Evolutionary conservation across 2,329 filamentous ascomycete genomes (phyloP).

Genomic region (Davidsoniella eucalypti): DNA sequence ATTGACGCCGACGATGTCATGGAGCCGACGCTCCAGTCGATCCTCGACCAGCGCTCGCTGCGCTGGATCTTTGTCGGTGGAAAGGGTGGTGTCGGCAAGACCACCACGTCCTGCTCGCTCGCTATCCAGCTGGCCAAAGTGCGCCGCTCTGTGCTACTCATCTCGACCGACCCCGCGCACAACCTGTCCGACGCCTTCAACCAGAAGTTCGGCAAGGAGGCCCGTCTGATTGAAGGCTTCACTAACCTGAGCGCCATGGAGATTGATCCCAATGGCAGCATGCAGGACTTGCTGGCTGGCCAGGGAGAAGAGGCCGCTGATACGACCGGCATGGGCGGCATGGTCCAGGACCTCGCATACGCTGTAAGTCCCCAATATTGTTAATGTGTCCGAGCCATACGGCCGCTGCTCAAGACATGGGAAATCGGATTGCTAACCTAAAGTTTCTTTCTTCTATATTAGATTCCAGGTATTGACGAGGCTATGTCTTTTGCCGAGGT

Average conservation of each 20-base stretch:
- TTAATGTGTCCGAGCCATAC: too few relatives aligned
- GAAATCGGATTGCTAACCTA: neutral
- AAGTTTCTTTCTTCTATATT: conserved; percentile 1
- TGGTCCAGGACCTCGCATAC: conserved; percentile 98
- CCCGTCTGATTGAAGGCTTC: conserved; percentile 79
- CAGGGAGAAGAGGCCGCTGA: conserved; percentile 53
- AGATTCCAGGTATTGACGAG: conserved; percentile 98
- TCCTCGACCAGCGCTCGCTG: conserved; percentile 86
- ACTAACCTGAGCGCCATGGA: conserved; percentile 95
- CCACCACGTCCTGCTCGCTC: conserved; percentile 95
- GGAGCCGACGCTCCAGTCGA: conserved; percentile 83
- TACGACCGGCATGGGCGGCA: conserved; percentile 59
- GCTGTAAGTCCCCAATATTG: conserved; percentile 42
- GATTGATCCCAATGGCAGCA: conserved; percentile 94
- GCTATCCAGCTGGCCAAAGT: conserved; percentile 94
- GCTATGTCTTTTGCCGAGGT: conserved; percentile 99
- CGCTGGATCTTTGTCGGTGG: conserved; percentile 99
- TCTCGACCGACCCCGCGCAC: conserved; percentile 95
- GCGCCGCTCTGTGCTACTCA: conserved; percentile 88
- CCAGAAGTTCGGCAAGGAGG: conserved; percentile 99
- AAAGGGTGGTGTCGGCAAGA: conserved; percentile 97
- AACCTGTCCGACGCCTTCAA: conserved; percentile 96
- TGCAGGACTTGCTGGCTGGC: conserved; percentile 79
- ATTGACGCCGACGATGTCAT: conserved; percentile 49
- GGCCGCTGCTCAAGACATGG: neutral